Base-by-base conservation (phyloP, 169 alveolate species). In the Plasmodium adleri region DNA sequence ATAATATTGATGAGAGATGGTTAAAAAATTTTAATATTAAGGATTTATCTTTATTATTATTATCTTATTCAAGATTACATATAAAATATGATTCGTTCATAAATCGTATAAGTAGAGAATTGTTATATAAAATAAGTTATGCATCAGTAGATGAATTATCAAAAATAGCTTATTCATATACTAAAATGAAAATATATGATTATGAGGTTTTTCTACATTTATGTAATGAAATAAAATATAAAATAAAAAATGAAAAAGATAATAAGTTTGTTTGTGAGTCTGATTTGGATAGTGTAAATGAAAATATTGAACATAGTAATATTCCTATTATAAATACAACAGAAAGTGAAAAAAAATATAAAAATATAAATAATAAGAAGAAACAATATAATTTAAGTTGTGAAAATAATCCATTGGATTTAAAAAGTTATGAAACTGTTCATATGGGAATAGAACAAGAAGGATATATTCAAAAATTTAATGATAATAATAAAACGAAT, bases 191-290 rank as follows among this genome's bases (percentile, higher is more conserved):
- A 52, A 86, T 72, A 39, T 86, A 86, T 60, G 92, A 86, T 71
- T 72, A 71, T 60, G 92, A 86, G 66, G 92, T 86, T 60, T 86
- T 86, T 72, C 88, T 86, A 15, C 92, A 86, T 67, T 59, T 86
- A 73, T 59, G 92, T 54, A 86, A 86, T 54, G 88, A 86, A 66
- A 62, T 75, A 32, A 72, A 86, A 62, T n/a, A 73, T 52, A 86
- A 32, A 64, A 54, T 83, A 62, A 22, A 67, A 15, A 49, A 54
- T 72, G 91, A 50, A 28, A 10, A 62, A 15, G 47, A 50, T 12
- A 47, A 74, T 39, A 39, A 39, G 47, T 8, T 39, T 5, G 47
- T 39, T 39, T 39, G 0, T 4, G 47, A 39, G 10, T 9, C 47
- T 1, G 0, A 5, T 39, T 39, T 5, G 10, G 47, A 0, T n/a